Conservation (phyloP, 169 alveolate species). For the Sarcocystis neurona region DNA sequence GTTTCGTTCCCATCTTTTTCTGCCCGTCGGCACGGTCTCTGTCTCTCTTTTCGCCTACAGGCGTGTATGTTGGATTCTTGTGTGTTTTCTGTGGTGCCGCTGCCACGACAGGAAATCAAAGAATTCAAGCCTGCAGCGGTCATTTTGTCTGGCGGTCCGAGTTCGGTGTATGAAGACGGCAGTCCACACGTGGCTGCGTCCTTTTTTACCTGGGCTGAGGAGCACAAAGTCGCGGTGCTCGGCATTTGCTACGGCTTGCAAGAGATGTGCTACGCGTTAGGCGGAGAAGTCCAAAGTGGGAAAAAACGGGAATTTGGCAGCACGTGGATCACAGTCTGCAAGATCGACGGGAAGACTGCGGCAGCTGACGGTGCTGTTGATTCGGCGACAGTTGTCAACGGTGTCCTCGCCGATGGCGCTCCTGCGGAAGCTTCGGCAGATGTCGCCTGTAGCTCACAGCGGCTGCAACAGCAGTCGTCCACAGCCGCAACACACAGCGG, state of each 20-base stretch:
- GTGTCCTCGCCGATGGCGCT: no score
- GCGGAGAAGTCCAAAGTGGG: conserved; percentile 64
- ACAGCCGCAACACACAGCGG: no score
- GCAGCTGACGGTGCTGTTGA: background rate
- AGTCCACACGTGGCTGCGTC: conserved; percentile 67
- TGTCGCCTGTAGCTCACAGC: no score
- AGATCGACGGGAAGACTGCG: background rate
- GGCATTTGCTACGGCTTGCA: conserved; percentile 77
- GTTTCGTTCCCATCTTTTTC: no score
- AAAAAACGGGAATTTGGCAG: conserved; percentile 63
- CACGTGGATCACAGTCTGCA: conserved; percentile 8
- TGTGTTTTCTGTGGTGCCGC: no score
- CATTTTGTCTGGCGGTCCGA: conserved; percentile 75
- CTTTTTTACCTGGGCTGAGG: conserved; percentile 42
- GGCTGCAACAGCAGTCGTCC: no score
- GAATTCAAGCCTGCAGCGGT: conserved; percentile 65
- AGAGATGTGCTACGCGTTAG: conserved; percentile 65
- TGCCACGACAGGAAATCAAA: conserved; percentile 24
- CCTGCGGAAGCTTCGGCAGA: no score
- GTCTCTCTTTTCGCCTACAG: no score
- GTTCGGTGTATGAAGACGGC: conserved; percentile 71
- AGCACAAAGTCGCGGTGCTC: conserved; percentile 58
- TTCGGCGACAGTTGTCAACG: background rate
- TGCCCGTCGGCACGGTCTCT: no score
- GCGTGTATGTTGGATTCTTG: no score